Evolutionary conservation across 2,329 filamentous ascomycete genomes (phyloP).

Genomic region (Kalaharituber pfeilii): DNA sequence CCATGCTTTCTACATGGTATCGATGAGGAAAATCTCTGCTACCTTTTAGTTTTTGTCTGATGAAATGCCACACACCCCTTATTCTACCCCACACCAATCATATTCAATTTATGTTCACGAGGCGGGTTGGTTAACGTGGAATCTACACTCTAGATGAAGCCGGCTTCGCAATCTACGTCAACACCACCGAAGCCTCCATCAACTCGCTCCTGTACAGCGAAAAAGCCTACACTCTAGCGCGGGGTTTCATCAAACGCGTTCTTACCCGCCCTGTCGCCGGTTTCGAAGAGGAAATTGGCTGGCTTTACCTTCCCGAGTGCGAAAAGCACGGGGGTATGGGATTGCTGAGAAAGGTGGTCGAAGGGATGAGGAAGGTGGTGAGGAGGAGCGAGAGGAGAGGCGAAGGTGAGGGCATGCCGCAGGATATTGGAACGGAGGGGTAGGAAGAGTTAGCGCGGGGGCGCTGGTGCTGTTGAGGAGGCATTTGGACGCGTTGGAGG

Average conservation of each 20-base stretch:
- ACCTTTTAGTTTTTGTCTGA: constrained; percentile 36
- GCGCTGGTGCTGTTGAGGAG: constrained; percentile 30
- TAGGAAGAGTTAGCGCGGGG: constrained; percentile 33
- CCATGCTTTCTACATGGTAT: too few relatives aligned
- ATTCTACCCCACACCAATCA: too few relatives aligned
- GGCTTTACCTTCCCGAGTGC: constrained; percentile 31
- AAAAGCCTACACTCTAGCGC: constrained; percentile 36
- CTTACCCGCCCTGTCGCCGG: constrained; percentile 30
- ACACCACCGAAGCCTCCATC: constrained; percentile 31
- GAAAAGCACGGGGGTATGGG: constrained; percentile 16
- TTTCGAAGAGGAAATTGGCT: constrained; percentile 36
- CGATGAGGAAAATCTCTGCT: too few relatives aligned
- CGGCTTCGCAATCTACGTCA: constrained; percentile 38
- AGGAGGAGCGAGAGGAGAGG: constrained; percentile 24
- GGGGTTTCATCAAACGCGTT: constrained; percentile 35
- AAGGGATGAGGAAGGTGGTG: constrained; percentile 29
- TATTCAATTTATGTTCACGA: not conserved
- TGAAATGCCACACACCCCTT: constrained; percentile 34
- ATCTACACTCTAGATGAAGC: constrained; percentile 35
- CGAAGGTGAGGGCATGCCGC: constrained; percentile 2
- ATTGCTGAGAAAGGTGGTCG: constrained; percentile 31
- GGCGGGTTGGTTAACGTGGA: not conserved
- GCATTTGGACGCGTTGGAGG: constrained; percentile 28
- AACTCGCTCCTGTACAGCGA: constrained; percentile 37
- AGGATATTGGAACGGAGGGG: constrained; percentile 26